phyloP scores from a whole-genome alignment of 345 rosid genomes.

The Syzygium aqueum region DNA sequence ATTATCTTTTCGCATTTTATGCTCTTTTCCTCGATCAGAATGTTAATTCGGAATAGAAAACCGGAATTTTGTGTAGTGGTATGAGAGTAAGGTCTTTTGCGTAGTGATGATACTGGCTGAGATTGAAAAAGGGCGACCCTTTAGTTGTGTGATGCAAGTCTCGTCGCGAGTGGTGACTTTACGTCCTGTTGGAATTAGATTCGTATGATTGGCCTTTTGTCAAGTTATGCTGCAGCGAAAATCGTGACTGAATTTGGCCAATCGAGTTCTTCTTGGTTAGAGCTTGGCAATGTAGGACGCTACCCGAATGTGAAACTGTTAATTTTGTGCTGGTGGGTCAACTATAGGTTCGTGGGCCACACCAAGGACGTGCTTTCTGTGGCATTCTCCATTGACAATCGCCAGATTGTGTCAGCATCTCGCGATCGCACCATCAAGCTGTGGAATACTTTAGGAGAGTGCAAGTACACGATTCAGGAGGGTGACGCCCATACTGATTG shows the following conservation, averaged over 20 bases:
- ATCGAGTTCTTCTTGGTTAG: not conserved
- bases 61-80: not conserved
- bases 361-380: constrained; percentile 45
- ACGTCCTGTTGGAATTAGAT: not conserved
- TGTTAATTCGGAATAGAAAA: not conserved
- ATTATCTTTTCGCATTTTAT: not conserved
- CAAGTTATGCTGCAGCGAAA: not conserved
- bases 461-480: constrained; percentile 94
- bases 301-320: not conserved
- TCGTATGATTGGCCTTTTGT: not conserved
- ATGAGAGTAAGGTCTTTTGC: not conserved
- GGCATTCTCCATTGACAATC: constrained; percentile 46
- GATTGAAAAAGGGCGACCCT: not conserved
- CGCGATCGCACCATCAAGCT: constrained; percentile 42
- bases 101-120: not conserved
- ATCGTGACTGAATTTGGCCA: not conserved
- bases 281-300: not conserved
- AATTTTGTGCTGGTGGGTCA: not conserved
- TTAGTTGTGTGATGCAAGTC: not conserved
- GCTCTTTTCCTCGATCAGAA: not conserved
- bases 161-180: not conserved
- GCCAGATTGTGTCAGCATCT: constrained; percentile 48
- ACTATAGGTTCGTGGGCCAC: constrained; percentile 28
- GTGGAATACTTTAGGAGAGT: constrained; percentile 82
- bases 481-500: constrained; percentile 80